Base-by-base conservation (phyloP, 192 early-diverging fungal species). In the Backusella circina region DNA sequence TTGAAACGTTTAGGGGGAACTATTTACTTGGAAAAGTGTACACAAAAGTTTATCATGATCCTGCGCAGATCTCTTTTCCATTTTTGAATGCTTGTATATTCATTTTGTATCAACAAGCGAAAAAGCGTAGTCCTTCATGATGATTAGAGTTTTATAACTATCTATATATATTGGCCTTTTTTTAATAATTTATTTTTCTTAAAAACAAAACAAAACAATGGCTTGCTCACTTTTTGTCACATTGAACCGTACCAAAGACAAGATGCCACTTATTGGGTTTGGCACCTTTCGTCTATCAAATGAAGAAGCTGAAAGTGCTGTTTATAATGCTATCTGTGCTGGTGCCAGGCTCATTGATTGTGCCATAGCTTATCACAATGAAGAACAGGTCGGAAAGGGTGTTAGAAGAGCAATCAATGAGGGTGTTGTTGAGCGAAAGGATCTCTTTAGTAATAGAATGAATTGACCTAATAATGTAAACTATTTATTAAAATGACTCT, bases 261-360 rank as follows among this genome's bases (percentile, higher is more conserved):
- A 31, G 28, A 33, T 33, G 30, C 65, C 30, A 3, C 16, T 67
- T 5, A 12, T 35, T 67, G 33, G 15, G 32, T 33, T 33, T 57
- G 86, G 86, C 41, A 81, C 81, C 12, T 88, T 83, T 84, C 79
- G 85, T 66, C 77, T 88, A 44, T 28, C 80, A 64, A 79, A 81
- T 38, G 78, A 85, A 9, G 41, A 65, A 7, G 75, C 84, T 35
- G 81, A 78, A 67, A 5, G n/a, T n/a, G 30, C 16, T 16, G 65
- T 31, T 67, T 67, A 67, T 30, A 31, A 67, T 67, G 65, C 31
- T 30, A 21, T 33, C 13, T n/a, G 65, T 35, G 9, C 16, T 30
- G 30, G 33, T 31, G 65, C 67, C 31, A 39, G 67, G 2, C 28
- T 37, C 9, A 23, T 37, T 23, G 21, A n/a, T 37, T 68, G 33